These are phyloP conservation scores for Pleurostoma richardsiae DNA, from an alignment of 2,329 filamentous ascomycete genomes.

Conservation along the genomic window DNA sequence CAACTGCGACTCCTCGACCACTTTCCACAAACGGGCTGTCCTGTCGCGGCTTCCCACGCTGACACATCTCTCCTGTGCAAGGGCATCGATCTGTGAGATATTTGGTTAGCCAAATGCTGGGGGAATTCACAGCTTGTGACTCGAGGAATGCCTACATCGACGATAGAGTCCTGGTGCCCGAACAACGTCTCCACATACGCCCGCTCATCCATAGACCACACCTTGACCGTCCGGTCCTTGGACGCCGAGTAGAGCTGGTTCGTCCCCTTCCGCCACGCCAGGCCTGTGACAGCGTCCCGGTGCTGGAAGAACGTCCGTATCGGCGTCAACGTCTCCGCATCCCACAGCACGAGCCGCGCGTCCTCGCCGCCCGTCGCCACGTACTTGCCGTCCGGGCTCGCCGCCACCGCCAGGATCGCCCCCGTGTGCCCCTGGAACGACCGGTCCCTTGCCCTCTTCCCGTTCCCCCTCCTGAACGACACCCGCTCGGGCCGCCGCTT, in stretches of 20 bases:
- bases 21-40: constrained; percentile 92
- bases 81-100: constrained; percentile 44
- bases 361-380: constrained; percentile 88
- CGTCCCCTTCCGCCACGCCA: constrained; percentile 80
- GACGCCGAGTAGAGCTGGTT: constrained; percentile 92
- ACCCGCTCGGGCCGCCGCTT: constrained; percentile 59
- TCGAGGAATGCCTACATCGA: constrained; percentile 51
- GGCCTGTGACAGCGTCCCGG: constrained; percentile 76
- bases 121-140: too few relatives aligned
- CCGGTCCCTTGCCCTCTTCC: constrained; percentile 54
- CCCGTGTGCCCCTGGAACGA: constrained; percentile 73
- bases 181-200: constrained; percentile 95
- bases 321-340: constrained; percentile 72
- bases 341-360: constrained; percentile 80
- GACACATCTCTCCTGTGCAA: constrained; percentile 82
- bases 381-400: constrained; percentile 83
- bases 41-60: constrained; percentile 88
- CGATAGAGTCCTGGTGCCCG: constrained; percentile 87
- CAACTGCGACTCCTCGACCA: constrained; percentile 89
- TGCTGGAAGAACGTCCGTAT: constrained; percentile 87
- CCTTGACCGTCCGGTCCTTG: constrained; percentile 88
- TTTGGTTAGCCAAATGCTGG: too few relatives aligned
- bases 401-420: constrained; percentile 77
- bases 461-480: constrained; percentile 57
- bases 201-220: constrained; percentile 88